A percentile compares a stretch with the other conserved stretches of the same genome.
Evolutionary conservation across 164 flowering plant species (phyloP).

Genomic region (Malania oleifera): DNA sequence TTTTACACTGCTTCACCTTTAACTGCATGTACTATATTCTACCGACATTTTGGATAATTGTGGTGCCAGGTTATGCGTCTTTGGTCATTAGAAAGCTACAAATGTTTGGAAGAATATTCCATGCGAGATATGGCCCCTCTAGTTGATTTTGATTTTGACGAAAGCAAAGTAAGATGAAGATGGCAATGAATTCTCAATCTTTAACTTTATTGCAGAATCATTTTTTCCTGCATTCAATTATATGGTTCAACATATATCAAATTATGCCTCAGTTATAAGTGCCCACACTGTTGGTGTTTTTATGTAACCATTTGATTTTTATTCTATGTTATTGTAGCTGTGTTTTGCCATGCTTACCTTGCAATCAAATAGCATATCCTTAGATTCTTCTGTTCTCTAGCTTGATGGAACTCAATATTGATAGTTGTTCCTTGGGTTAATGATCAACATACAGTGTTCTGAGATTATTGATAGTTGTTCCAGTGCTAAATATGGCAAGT

Average conservation of each 20-base stretch:
- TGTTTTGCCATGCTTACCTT: not conserved
- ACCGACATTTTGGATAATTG: not conserved
- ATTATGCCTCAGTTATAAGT: too few relatives aligned
- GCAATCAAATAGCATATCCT: not conserved
- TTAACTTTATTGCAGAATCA: not conserved
- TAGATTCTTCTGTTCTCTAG: too few relatives aligned
- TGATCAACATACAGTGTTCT: too few relatives aligned
- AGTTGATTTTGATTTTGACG: conserved; percentile 92
- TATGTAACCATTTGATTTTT: too few relatives aligned
- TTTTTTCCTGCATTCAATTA: not conserved
- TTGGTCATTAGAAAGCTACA: conserved; percentile 75
- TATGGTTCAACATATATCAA: not conserved
- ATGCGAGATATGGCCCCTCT: conserved; percentile 41
- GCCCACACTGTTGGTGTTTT: too few relatives aligned
- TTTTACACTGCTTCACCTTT: too few relatives aligned
- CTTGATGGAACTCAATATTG: too few relatives aligned
- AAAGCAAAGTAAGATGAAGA: conserved; percentile 65
- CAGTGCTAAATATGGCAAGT: too few relatives aligned
- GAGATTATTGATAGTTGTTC: too few relatives aligned
- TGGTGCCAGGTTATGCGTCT: conserved; percentile 71
- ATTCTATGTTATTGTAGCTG: not conserved
- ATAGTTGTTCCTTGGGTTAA: too few relatives aligned
- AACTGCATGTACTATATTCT: too few relatives aligned
- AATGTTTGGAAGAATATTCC: conserved; percentile 62
- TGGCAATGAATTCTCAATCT: too few relatives aligned